Percentiles rank a stretch among this genome's conserved stretches.
Conservation (phyloP, 805 yeast species). For the Lipomyces chichibuensis region DNA sequence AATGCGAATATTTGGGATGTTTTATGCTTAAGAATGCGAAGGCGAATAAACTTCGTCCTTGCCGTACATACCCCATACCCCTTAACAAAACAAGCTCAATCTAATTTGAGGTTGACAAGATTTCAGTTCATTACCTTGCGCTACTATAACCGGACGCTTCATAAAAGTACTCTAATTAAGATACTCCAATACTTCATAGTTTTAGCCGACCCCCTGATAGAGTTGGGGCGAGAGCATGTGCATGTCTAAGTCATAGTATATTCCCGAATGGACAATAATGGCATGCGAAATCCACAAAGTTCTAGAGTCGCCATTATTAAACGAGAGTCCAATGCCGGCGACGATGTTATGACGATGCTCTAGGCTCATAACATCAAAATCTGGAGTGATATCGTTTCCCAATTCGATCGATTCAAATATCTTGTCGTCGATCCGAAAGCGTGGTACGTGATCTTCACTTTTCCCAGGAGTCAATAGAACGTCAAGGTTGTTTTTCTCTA, state of each 20-base stretch:
- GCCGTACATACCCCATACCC: no score
- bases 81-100: no score
- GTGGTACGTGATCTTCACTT: slow-evolving; percentile 6
- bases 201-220: no score
- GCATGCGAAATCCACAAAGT: slow-evolving; percentile 1
- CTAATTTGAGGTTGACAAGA: no score
- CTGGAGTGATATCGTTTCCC: slow-evolving; percentile 3
- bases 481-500: background rate
- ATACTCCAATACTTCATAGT: no score
- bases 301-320: slow-evolving; percentile 19
- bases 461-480: slow-evolving; percentile 1
- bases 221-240: no score
- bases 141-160: no score
- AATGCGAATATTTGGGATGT: no score
- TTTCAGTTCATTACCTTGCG: no score
- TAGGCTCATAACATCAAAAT: slow-evolving; percentile 17
- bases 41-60: no score
- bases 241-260: slow-evolving; percentile 10
- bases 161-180: no score
- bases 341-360: slow-evolving; percentile 2
- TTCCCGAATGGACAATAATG: slow-evolving; percentile 9
- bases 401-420: slow-evolving; percentile 5
- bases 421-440: slow-evolving; percentile 12
- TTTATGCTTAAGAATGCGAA: no score
- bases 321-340: slow-evolving; percentile 9